phyloP scores from a whole-genome alignment of 179 eudicot genomes.

The Carnegiea gigantea region DNA sequence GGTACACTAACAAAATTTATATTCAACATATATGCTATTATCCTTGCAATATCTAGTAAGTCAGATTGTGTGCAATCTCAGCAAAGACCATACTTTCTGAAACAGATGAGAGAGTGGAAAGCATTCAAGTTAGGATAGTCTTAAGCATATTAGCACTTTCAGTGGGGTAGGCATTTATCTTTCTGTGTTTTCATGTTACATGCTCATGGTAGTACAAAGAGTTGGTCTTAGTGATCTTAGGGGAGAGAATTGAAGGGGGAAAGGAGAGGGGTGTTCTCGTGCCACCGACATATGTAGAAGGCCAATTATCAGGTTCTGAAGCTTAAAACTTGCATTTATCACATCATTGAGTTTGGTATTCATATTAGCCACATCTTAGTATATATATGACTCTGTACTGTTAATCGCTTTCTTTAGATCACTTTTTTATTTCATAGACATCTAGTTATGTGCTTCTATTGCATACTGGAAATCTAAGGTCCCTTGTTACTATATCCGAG shows the following conservation, averaged over 20 bases:
- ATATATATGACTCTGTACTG: neutral
- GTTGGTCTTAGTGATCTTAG: neutral
- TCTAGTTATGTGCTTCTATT: neutral
- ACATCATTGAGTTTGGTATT: neutral
- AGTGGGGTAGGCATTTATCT: neutral
- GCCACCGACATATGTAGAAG: neutral
- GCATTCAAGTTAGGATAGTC: neutral
- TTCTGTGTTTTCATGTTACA: neutral
- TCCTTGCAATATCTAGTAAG: too few relatives aligned
- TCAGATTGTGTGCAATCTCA: too few relatives aligned
- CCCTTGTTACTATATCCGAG: neutral
- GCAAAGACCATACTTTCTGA: neutral
- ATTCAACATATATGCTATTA: neutral
- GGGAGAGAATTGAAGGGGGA: neutral
- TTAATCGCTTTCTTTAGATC: neutral
- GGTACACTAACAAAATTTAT: too few relatives aligned
- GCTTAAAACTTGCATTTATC: too few relatives aligned
- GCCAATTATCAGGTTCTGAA: neutral
- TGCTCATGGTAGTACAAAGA: neutral
- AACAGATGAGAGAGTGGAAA: neutral
- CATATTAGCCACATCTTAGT: neutral
- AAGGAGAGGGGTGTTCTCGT: neutral
- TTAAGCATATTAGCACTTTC: neutral
- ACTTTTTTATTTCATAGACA: neutral
- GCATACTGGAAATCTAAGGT: neutral